These are phyloP conservation scores for Somion occarium DNA, from an alignment of 1,284 basidiomycete species.

Conservation along the genomic window DNA sequence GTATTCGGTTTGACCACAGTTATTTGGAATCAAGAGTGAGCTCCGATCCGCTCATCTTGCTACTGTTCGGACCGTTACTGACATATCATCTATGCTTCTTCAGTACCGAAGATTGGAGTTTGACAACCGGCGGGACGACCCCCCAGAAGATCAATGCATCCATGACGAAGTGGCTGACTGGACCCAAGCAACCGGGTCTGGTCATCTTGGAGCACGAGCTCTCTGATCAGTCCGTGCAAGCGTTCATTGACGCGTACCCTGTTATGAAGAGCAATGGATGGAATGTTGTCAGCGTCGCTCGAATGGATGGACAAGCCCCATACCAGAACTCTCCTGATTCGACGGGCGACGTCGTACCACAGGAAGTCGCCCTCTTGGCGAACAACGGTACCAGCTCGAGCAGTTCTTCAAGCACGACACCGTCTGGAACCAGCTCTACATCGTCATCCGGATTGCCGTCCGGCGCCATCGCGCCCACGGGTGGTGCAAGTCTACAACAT, in stretches of 20 bases:
- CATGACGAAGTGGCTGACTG: constrained; percentile 54
- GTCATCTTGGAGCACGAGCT: constrained; percentile 85
- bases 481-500: not conserved
- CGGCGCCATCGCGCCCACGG: not conserved
- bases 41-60: not conserved
- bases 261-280: constrained; percentile 63
- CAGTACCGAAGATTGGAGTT: constrained; percentile 68
- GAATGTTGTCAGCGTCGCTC: constrained; percentile 54
- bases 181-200: constrained; percentile 68
- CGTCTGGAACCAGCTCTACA: not conserved
- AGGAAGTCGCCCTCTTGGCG: constrained; percentile 10
- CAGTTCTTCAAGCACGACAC: not conserved
- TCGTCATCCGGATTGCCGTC: not conserved
- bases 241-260: constrained; percentile 70
- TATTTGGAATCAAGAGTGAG: constrained; percentile 80
- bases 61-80: not conserved
- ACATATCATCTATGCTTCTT: constrained; percentile 1
- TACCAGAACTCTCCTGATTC: constrained; percentile 51
- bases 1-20: constrained; percentile 68
- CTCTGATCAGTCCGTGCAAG: constrained; percentile 52
- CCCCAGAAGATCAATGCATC: constrained; percentile 36
- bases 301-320: constrained; percentile 38
- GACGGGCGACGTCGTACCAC: constrained; percentile 14
- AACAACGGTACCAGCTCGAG: not conserved
- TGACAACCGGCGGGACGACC: constrained; percentile 40